Evolutionary conservation across 2,329 filamentous ascomycete species (phyloP), one percentile per base, ranked within the genome.

Genomic region (Onygenales sp.): DNA sequence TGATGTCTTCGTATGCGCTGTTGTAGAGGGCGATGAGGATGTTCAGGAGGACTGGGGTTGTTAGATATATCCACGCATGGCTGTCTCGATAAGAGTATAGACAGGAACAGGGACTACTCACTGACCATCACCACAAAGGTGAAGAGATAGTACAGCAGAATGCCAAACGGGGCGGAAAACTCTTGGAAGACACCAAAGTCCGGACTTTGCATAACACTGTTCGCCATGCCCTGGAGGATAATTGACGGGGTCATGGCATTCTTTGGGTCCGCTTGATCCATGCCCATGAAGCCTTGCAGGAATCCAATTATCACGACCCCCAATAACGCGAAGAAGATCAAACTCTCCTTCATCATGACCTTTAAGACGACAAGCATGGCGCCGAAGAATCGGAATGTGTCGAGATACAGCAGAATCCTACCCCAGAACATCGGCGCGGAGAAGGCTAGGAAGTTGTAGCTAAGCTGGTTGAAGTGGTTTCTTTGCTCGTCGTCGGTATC

Each of bases 1-100:
- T 94, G 55, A 96, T 94, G 69, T 95, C 90, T 65, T 94, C 87
- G 67, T 98, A 97, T 2, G 93, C 90, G 46, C 86, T 92, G 72
- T 97, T 97, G 76, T 96, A 98, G 6, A 98, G 82, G 0, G 93
- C 93, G 65, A 98, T 97, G 54, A 98, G 82, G 62, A 98, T 89
- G 69, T 98, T 98, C 60, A 98, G 82, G 31, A 97, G 77, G 54
- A 98, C 78, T 74, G 55, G 47, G 35, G 6, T 13, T 13, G 51
- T 62, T 51, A 63, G 54, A 43, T 14, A 48, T 36, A 5, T 38
- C 4, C 17, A 13, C 17, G 39, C 31, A 14, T 14, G 31, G 47
- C 8, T 33, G n/a, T 35, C n/a, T 7, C 35, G 27, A 46, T 7
- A 10, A 41, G 10, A 14, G 33, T 14, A 14, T 17, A 41, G 41